A percentile compares a stretch with the other conserved stretches of the same genome.
Evolutionary conservation across 2,329 filamentous ascomycete genomes (phyloP).

Genomic region (Rutstroemia sp.): DNA sequence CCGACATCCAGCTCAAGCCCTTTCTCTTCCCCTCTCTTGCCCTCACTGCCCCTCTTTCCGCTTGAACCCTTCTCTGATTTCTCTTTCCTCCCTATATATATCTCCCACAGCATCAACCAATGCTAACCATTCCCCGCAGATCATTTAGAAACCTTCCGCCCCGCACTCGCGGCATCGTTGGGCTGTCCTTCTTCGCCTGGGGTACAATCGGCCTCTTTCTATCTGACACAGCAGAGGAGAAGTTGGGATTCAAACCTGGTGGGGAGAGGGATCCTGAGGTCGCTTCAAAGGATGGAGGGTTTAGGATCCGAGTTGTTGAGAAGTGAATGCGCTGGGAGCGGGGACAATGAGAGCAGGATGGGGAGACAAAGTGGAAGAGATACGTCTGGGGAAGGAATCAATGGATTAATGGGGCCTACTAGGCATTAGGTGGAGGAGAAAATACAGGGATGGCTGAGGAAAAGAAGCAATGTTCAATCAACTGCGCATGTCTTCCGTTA

Average conservation of each 20-base stretch:
- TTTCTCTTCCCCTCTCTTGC: background rate
- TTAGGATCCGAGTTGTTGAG: conserved; percentile 56
- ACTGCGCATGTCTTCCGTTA: too few species aligned
- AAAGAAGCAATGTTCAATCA: too few species aligned
- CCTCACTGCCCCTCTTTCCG: too few species aligned
- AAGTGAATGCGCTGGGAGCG: conserved; percentile 47
- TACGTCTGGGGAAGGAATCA: too few species aligned
- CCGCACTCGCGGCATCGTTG: conserved; percentile 63
- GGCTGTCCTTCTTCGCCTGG: conserved; percentile 69
- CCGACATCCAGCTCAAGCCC: background rate
- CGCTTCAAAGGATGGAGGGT: conserved; percentile 61
- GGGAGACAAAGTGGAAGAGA: background rate
- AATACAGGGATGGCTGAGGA: too few species aligned
- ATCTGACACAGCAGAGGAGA: conserved; percentile 65
- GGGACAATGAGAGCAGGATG: conserved; percentile 12
- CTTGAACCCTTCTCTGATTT: too few species aligned
- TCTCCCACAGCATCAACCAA: background rate
- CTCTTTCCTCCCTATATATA: too few species aligned
- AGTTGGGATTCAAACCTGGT: conserved; percentile 63
- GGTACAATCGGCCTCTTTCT: conserved; percentile 66
- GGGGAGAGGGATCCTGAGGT: conserved; percentile 38
- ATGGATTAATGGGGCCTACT: too few species aligned
- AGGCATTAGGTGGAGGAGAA: too few species aligned
- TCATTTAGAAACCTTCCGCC: conserved; percentile 62
- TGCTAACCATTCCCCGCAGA: conserved; percentile 10